Conservation (phyloP, 139 green algal genomes). For the Chlorella vulgaris region DNA sequence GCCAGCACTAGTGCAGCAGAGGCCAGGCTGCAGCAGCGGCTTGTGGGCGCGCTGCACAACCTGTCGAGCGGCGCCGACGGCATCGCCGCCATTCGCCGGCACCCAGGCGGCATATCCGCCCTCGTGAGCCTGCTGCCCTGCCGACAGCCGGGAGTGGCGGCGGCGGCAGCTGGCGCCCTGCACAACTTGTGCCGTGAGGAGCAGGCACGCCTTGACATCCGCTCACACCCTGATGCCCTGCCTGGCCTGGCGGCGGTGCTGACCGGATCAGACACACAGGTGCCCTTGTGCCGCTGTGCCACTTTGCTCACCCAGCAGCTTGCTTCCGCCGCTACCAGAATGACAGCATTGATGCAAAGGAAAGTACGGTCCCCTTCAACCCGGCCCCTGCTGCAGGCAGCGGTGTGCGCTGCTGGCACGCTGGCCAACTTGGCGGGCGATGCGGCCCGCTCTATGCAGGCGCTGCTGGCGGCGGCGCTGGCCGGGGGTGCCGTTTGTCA, state of each 20-base stretch:
- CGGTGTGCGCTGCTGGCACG: constrained; percentile 14
- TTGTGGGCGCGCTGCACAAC: constrained; percentile 80
- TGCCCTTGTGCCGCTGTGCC: not conserved
- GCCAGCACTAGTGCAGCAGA: not conserved
- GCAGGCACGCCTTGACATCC: constrained; percentile 46
- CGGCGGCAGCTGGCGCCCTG: constrained; percentile 68
- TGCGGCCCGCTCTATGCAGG: too few species aligned
- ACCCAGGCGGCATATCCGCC: constrained; percentile 59
- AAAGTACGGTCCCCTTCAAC: not conserved
- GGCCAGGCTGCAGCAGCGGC: constrained; percentile 57
- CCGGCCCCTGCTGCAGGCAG: not conserved
- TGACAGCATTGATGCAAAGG: not conserved
- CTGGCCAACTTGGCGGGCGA: constrained; percentile 1
- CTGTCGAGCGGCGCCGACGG: constrained; percentile 65
- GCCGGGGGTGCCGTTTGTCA: not conserved
- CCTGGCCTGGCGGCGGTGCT: not conserved
- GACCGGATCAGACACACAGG: constrained; percentile 4
- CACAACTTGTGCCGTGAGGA: constrained; percentile 80
- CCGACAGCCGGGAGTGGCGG: constrained; percentile 26
- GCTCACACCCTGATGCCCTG: not conserved
- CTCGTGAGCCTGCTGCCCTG: constrained; percentile 60
- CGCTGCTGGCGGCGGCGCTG: not conserved
- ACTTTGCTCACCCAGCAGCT: not conserved
- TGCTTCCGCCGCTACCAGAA: not conserved
- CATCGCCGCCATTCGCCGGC: constrained; percentile 62